Conservation (phyloP, 495 filamentous ascomycete species). For the Penicillium canariense region DNA sequence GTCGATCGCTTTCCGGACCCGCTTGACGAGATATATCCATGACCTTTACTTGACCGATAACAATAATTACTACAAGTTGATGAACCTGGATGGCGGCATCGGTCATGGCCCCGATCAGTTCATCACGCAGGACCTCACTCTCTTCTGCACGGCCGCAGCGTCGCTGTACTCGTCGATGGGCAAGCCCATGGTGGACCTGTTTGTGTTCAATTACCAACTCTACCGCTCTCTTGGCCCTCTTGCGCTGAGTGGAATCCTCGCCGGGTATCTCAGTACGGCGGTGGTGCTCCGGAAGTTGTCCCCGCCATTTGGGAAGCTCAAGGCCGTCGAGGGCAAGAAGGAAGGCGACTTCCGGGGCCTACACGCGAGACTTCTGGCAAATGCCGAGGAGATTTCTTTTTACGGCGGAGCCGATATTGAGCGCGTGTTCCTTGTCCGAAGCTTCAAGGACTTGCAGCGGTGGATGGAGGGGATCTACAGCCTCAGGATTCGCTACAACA, state of each 20-base stretch:
- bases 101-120: slow-evolving; percentile 93
- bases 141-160: slow-evolving; percentile 92
- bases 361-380: slow-evolving; percentile 89
- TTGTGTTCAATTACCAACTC: slow-evolving; percentile 96
- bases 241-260: slow-evolving; percentile 78
- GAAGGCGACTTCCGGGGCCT: slow-evolving; percentile 92
- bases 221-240: slow-evolving; percentile 89
- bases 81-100: slow-evolving; percentile 90
- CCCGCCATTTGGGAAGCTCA: slow-evolving; percentile 93
- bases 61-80: slow-evolving; percentile 92
- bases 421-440: slow-evolving; percentile 79
- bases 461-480: slow-evolving; percentile 98
- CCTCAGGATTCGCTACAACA: slow-evolving; percentile 96
- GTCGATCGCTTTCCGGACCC: slow-evolving; percentile 95
- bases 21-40: slow-evolving; percentile 94
- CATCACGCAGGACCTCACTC: slow-evolving; percentile 93
- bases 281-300: slow-evolving; percentile 82
- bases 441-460: slow-evolving; percentile 84
- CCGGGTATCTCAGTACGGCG: slow-evolving; percentile 91
- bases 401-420: slow-evolving; percentile 95
- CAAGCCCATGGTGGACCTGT: slow-evolving; percentile 92
- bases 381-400: slow-evolving; percentile 98
- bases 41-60: slow-evolving; percentile 94
- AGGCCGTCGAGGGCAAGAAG: slow-evolving; percentile 87
- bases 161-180: slow-evolving; percentile 92